Conservation (phyloP, 257 asterid genomes). For the Nemophila menziesii region DNA sequence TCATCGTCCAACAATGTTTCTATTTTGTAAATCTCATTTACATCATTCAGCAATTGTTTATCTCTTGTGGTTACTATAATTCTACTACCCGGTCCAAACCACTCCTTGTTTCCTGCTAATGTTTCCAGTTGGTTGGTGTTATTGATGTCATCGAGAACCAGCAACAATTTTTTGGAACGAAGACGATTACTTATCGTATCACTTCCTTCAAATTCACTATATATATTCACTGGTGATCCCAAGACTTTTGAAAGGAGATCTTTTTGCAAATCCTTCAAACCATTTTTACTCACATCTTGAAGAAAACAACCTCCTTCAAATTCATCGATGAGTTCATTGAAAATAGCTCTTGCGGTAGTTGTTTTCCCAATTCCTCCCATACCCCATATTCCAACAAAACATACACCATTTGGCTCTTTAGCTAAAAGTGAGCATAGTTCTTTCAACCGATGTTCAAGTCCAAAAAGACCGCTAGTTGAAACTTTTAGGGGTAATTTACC, state of each 20-base stretch:
- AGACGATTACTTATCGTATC: background rate
- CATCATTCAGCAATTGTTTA: background rate
- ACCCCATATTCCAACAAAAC: no score
- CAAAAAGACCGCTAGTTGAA: no score
- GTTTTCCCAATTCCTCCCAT: background rate
- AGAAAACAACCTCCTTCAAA: background rate
- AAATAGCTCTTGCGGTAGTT: background rate
- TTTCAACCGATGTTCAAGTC: no score
- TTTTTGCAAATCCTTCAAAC: background rate
- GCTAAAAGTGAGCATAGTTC: no score
- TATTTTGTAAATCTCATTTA: background rate
- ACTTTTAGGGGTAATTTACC: no score
- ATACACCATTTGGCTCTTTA: background rate
- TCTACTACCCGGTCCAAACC: background rate
- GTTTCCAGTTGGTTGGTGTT: background rate
- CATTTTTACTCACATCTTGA: background rate
- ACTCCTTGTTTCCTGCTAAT: background rate
- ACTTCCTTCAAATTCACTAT: background rate
- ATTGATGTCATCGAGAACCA: background rate
- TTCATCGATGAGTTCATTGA: background rate
- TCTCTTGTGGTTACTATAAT: background rate
- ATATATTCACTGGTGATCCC: background rate
- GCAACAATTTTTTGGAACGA: background rate
- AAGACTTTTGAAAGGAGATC: background rate
- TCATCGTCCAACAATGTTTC: background rate